Evolutionary conservation across 345 rosid genomes (phyloP).

Genomic region (Mangifera indica): DNA sequence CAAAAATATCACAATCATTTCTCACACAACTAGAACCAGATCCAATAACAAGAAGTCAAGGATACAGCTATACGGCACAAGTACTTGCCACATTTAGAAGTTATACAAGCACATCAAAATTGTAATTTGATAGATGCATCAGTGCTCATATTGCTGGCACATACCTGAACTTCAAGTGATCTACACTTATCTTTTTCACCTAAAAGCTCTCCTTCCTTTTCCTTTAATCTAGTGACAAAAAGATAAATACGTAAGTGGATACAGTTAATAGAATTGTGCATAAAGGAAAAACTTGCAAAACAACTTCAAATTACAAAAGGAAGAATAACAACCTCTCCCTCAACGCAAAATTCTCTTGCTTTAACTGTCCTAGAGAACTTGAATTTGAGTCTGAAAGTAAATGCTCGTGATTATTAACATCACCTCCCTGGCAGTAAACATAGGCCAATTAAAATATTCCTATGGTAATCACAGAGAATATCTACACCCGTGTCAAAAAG

Average conservation of each 20-base stretch:
- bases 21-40: neutral
- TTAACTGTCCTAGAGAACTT: slow-evolving; percentile 36
- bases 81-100: neutral
- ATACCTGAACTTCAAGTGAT: slow-evolving; percentile 58
- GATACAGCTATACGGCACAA: neutral
- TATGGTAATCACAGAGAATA: neutral
- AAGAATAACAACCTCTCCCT: slow-evolving; percentile 49
- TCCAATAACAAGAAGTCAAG: neutral
- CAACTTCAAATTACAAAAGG: neutral
- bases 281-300: neutral
- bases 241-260: neutral
- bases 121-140: too few species aligned
- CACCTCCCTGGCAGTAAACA: slow-evolving; percentile 33
- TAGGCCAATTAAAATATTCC: neutral
- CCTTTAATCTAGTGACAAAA: slow-evolving; percentile 36
- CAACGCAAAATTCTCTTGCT: slow-evolving; percentile 58
- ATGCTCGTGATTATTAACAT: slow-evolving; percentile 8
- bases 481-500: neutral
- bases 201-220: slow-evolving; percentile 29
- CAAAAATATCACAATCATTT: neutral
- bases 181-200: slow-evolving; percentile 44
- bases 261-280: neutral
- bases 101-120: neutral
- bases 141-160: slow-evolving; percentile 4
- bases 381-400: slow-evolving; percentile 27